phyloP scores from a whole-genome alignment of 192 early-diverging fungal genomes.

The Coemansia sp. region DNA sequence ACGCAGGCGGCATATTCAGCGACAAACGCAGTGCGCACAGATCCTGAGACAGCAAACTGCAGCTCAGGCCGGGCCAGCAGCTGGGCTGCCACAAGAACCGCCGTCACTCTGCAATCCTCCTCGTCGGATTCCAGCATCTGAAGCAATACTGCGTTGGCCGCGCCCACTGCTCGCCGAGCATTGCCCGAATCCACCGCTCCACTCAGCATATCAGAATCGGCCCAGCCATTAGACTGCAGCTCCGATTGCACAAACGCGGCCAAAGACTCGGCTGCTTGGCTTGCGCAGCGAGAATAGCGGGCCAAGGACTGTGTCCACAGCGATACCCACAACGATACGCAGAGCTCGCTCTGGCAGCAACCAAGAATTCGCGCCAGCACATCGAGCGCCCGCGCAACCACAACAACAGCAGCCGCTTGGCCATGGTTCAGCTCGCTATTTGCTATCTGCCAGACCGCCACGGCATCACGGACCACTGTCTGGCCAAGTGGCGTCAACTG shows the following conservation, averaged over 20 bases:
- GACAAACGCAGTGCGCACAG: constrained; percentile 2
- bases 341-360: background rate
- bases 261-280: background rate
- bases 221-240: too few species aligned
- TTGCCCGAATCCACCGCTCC: too few species aligned
- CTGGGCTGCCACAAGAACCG: constrained; percentile 1
- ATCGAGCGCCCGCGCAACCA: background rate
- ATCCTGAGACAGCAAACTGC: background rate
- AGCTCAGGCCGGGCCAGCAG: background rate
- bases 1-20: background rate
- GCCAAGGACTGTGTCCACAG: constrained; percentile 24
- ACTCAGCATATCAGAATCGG: too few species aligned
- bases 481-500: constrained; percentile 3
- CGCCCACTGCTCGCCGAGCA: too few species aligned
- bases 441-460: constrained; percentile 3
- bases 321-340: constrained; percentile 16
- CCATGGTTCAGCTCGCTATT: too few species aligned
- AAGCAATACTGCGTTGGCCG: constrained; percentile 1
- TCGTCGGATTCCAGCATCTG: background rate
- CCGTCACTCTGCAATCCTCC: background rate
- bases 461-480: constrained; percentile 13
- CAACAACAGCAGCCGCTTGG: too few species aligned
- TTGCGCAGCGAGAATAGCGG: background rate
- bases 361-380: background rate
- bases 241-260: background rate